Conservation (phyloP, 495 filamentous ascomycete species). For the Trichoderma gamsii region DNA sequence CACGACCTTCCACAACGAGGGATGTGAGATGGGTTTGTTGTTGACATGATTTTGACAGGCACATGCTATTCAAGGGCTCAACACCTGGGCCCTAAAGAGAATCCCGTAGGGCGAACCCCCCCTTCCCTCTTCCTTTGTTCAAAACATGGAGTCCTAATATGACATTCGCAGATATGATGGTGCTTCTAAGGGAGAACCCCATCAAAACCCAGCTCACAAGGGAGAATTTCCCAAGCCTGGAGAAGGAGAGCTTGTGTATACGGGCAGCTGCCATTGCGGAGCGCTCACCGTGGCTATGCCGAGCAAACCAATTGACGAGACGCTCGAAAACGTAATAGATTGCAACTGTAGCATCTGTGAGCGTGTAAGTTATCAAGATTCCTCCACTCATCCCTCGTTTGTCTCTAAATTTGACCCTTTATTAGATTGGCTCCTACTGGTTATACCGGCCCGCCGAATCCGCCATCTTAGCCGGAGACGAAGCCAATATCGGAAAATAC, state of each 20-base stretch:
- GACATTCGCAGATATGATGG: slow-evolving; percentile 32
- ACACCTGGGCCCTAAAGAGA: slow-evolving; percentile 30
- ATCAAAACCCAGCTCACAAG: slow-evolving; percentile 30
- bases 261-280: slow-evolving; percentile 50
- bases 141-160: not conserved
- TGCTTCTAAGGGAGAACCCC: slow-evolving; percentile 22
- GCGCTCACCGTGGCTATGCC: slow-evolving; percentile 38
- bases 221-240: slow-evolving; percentile 34
- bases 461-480: slow-evolving; percentile 27
- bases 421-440: slow-evolving; percentile 30
- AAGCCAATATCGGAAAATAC: slow-evolving; percentile 33
- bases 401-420: not conserved
- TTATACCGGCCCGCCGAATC: slow-evolving; percentile 30
- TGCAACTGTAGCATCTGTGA: slow-evolving; percentile 43
- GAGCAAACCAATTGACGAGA: slow-evolving; percentile 29
- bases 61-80: slow-evolving; percentile 31
- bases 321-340: slow-evolving; percentile 24
- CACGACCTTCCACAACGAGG: no score
- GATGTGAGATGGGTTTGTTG: not conserved
- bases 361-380: slow-evolving; percentile 27
- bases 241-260: slow-evolving; percentile 36
- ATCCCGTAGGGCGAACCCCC: slow-evolving; percentile 23
- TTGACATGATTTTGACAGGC: not conserved
- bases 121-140: not conserved
- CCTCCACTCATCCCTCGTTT: slow-evolving; percentile 3